Evolutionary conservation across 805 yeast genomes (phyloP).

Genomic region (Starmera dryadoides): DNA sequence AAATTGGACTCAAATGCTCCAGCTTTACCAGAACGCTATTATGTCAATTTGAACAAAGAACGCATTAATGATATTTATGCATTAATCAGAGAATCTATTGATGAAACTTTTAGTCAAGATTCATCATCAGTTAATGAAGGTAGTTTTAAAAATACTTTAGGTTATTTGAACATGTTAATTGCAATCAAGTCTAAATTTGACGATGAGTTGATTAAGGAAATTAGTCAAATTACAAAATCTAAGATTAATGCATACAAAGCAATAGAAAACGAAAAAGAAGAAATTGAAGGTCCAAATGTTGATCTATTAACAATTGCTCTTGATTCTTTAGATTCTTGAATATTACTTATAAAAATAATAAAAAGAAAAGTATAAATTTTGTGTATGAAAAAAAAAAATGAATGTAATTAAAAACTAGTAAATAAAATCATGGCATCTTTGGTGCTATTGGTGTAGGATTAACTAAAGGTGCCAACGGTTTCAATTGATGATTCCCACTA

Average conservation of each 20-base stretch:
- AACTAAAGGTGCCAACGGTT: not conserved
- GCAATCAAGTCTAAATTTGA: conserved; percentile 28
- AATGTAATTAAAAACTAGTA: not conserved
- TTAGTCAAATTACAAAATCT: conserved; percentile 22
- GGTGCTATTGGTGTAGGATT: not conserved
- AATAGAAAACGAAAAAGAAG: conserved; percentile 6
- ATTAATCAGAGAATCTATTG: conserved; percentile 31
- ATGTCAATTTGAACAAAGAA: conserved; percentile 34
- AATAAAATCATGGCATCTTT: not conserved
- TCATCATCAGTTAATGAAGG: conserved; percentile 16
- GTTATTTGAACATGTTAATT: conserved; percentile 48
- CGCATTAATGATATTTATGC: conserved; percentile 36
- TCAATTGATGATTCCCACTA: no score
- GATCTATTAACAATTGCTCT: conserved; percentile 22
- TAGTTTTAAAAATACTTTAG: conserved; percentile 38
- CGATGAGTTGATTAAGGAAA: conserved; percentile 17
- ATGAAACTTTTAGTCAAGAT: conserved; percentile 14
- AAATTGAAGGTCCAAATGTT: conserved; percentile 2
- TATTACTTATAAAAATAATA: no score
- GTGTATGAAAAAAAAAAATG: no score
- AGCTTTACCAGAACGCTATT: conserved; percentile 34
- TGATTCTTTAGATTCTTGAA: conserved; percentile 11
- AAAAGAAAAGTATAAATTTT: no score
- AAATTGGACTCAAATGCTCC: conserved; percentile 17
- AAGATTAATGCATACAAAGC: conserved; percentile 9